These are phyloP conservation scores for Geotrichum europaeum DNA, from an alignment of 1,139 yeast species.

Conservation along the genomic window DNA sequence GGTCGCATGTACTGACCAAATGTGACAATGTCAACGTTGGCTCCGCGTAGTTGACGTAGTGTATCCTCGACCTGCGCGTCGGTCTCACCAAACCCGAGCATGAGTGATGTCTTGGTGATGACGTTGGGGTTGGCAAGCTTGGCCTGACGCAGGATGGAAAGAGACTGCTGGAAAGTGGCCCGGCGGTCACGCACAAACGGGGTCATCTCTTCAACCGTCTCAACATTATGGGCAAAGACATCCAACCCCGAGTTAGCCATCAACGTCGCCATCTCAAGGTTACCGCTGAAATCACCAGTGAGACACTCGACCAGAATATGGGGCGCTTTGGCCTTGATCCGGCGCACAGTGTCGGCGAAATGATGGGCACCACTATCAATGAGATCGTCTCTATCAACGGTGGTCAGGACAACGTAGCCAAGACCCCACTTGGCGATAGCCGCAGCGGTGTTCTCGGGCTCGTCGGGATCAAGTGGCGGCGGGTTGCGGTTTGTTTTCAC, in stretches of 20 bases:
- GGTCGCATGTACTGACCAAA: conserved; percentile 99
- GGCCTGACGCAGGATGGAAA: conserved; percentile 71
- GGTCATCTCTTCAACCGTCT: conserved; percentile 91
- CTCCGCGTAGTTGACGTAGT: conserved; percentile 63
- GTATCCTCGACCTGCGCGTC: conserved; percentile 83
- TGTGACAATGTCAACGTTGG: conserved; percentile 88
- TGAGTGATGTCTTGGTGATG: conserved; percentile 87
- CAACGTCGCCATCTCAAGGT: conserved; percentile 68
- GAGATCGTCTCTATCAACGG: conserved; percentile 96
- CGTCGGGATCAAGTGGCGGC: conserved; percentile 85
- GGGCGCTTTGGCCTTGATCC: conserved; percentile 83
- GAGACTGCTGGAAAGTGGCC: conserved; percentile 88
- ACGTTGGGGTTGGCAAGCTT: conserved; percentile 68
- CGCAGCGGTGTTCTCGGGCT: conserved; percentile 96
- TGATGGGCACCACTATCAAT: conserved; percentile 91
- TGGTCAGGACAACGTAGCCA: conserved; percentile 94
- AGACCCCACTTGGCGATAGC: conserved; percentile 98
- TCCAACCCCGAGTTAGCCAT: conserved; percentile 86
- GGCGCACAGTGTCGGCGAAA: conserved; percentile 77
- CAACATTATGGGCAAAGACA: conserved; percentile 95
- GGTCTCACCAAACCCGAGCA: conserved; percentile 96
- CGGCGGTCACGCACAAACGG: conserved; percentile 95
- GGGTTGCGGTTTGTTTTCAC: conserved; percentile 91
- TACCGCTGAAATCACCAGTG: conserved; percentile 94
- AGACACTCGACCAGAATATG: conserved; percentile 88